Evolutionary conservation across 805 yeast genomes (phyloP), one percentile per base, ranked within the genome.

Genomic region (Starmera pachycereana): DNA sequence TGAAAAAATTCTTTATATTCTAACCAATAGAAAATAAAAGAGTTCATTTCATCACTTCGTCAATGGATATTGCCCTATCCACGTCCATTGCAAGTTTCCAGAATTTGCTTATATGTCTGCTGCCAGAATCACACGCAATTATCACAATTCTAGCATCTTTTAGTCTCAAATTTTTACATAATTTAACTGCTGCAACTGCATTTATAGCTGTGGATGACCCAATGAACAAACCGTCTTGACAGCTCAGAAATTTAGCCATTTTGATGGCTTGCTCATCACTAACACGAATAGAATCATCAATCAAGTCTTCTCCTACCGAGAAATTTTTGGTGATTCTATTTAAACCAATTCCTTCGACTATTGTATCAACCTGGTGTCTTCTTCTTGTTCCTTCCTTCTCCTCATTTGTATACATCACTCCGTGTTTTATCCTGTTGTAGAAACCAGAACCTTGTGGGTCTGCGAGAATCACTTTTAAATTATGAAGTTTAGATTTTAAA

Each of bases 371-470:
- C 61, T 90, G 98, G 58, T 92, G 97, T 49, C 98, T 67, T 54
- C 97, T 71, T 50, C 97, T 69, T 0, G 92, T 84, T 1, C 98
- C 98, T 62, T 90, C 98, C 48, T 73, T 79, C 59, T 90, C 98
- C 8, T 76, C 88, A 2, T 69, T 47, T 51, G 89, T 95, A 58
- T 86, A 90, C 97, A 92, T 88, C 4, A 90, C 97, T 2, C 97
- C 97, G 53, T 65, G 77, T 52, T 85, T 85, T 38, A 90, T 75
- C 44, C 95, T 65, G 61, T 90, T 87, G 54, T 71, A 84, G 46
- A 92, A 72, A 0, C 98, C 98, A 12, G 92, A 80, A 0, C 98
- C 98, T 53, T 87, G 97, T 1, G 97, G 97, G 59, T 90, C 98
- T 0, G 97, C 96, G 28, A 92, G 63, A 3, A 85, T 69, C 36